Evolutionary conservation across 352 stramenopile genomes (phyloP), one percentile per base, ranked within the genome.

Genomic region (Thalassiosira pacifica): DNA sequence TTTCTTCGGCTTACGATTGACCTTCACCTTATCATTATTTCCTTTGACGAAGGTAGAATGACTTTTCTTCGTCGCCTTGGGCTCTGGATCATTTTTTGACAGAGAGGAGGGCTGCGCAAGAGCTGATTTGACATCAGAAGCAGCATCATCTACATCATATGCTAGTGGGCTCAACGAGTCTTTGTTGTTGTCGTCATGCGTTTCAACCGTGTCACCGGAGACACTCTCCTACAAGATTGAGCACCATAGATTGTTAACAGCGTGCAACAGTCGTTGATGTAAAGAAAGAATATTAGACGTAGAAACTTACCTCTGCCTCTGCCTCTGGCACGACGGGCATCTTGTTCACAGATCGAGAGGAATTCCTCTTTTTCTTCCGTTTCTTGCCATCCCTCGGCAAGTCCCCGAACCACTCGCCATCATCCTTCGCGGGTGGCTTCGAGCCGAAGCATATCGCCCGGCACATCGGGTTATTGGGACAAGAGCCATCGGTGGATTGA

Each of bases 381-480:
- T 63, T 79, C 57, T 80, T 86, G n/a, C n/a, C n/a, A 53, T 81
- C 64, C 45, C 57, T 34, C 13, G 71, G 64, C 59, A 84, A 45
- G 2, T 34, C 27, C 19, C 71, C 79, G 34, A 86, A 81, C 79
- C 79, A 86, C 34, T 86, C 79, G 53, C 32, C 70, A 19, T 67
- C 55, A 22, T 68, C 48, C n/a, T 81, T 16, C 19, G 22, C 31
- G 1, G 55, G 60, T 24, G 71, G 37, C 45, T 26, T 55, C 26
- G 53, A 42, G 19, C 79, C 64, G 32, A 73, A 79, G 57, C 73
- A 86, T 19, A 86, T 40, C n/a, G 34, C 52, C 24, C 69, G 67
- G 34, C 79, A 86, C 2, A 73, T 18, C 6, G n/a, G 26, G 27
- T 22, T 57, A 1, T 22, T 11, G 18, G 42, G 61, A 19, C 61